Percentiles rank a stretch among this genome's conserved stretches.
Evolutionary conservation across 768 basidiomycete genomes (phyloP).

Genomic region (Lentinula edodes): DNA sequence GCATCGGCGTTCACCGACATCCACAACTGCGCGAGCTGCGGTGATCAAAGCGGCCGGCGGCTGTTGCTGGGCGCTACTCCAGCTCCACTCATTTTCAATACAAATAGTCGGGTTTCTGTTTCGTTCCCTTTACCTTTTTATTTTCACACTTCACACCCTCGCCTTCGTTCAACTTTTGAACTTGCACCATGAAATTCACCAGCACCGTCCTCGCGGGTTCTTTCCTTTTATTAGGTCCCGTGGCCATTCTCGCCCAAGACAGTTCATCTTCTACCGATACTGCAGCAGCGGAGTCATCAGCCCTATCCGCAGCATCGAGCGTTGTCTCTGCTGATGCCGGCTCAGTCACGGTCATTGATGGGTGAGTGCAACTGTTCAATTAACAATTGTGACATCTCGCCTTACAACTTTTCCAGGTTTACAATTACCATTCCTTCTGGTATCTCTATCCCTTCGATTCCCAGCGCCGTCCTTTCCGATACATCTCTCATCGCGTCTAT

Average conservation of each 20-base stretch:
- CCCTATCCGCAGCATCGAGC: neutral
- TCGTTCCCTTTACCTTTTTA: neutral
- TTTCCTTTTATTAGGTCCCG: neutral
- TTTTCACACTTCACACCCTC: neutral
- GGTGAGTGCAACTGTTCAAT: neutral
- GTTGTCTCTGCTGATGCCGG: neutral
- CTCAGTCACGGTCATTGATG: conserved; percentile 1
- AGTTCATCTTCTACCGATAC: neutral
- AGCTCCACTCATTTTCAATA: neutral
- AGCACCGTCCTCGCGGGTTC: neutral
- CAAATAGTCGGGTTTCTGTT: neutral
- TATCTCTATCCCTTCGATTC: neutral
- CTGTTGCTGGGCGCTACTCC: neutral
- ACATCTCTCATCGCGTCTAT: neutral
- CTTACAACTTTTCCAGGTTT: neutral
- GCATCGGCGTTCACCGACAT: too few species aligned
- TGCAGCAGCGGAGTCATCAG: neutral
- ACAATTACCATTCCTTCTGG: conserved; percentile 3
- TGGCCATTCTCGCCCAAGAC: neutral
- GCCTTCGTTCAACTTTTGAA: neutral
- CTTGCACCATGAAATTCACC: neutral
- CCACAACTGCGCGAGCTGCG: too few species aligned
- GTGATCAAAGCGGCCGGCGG: too few species aligned
- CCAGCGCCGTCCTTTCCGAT: neutral
- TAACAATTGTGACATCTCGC: neutral